Evolutionary conservation across 164 flowering plant genomes (phyloP), one percentile per base, ranked within the genome.

Genomic region (Berberis vulgaris): DNA sequence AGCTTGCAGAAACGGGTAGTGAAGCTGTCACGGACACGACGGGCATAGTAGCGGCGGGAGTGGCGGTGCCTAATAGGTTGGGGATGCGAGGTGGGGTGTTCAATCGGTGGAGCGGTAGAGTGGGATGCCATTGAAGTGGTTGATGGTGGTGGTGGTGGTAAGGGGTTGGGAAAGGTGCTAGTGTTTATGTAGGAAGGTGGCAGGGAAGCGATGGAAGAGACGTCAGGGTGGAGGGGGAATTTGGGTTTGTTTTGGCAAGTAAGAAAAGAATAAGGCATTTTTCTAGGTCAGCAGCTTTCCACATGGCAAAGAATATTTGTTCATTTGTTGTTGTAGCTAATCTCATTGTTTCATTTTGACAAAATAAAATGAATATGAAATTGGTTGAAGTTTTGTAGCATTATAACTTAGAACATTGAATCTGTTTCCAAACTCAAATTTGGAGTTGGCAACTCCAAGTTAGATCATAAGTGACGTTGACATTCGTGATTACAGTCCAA

Each of bases 1-100:
- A 81, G 8, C 64, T 89, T 91, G 49, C 78, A 75, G 52, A 85
- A 67, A 1, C 86, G 81, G 60, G 86, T 79, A 50, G 91, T 75
- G 65, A 95, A 79, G 80, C 88, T 88, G 6, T 86, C 95, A 9
- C 68, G 76, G 49, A 88, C 96, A 4, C 87, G 81, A 77, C 79
- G 89, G 3, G 78, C 87, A 69, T 82, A 82, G 76, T 85, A 78
- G 26, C 79, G 26, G 26, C 26, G 81, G 26, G 78, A 74, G 0
- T 82, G 69, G 67, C 75, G 94, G 39, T 76, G 88, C 54, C 74
- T 70, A 1, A 73, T 0, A 42, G 80, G 79, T 64, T 54, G 59
- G 49, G 1, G 54, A 41, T 3, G 61, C 67, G 26, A 26, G 26
- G 26, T 26, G 26, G 26, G 26, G 53, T 57, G 47, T 42, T 67